A percentile compares a stretch with the other conserved stretches of the same genome.
These are phyloP conservation scores for Mortierella hygrophila DNA, from an alignment of 192 early-diverging fungal species.

Conservation along the genomic window DNA sequence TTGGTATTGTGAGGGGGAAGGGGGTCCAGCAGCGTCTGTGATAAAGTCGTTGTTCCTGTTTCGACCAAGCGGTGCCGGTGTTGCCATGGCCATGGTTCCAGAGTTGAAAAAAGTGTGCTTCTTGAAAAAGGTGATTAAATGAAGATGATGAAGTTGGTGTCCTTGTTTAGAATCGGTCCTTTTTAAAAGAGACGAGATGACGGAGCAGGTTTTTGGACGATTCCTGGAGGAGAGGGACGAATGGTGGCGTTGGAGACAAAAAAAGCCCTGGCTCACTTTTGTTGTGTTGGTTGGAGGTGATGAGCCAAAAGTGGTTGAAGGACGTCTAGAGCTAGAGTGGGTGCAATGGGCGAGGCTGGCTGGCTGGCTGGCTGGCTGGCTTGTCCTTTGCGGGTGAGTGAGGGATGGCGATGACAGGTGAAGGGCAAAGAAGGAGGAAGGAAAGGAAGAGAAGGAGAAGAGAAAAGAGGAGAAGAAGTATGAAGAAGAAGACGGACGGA, in stretches of 20 bases:
- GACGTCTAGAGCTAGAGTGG: background rate
- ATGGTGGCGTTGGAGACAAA: background rate
- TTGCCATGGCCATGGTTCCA: constrained; percentile 33
- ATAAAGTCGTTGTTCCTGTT: constrained; percentile 27
- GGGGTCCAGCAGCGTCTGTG: background rate
- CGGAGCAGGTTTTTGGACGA: background rate
- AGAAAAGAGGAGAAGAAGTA: background rate
- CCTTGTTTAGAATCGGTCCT: background rate
- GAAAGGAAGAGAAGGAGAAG: background rate
- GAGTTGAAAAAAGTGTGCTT: background rate
- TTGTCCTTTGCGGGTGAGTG: background rate
- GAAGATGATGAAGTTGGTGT: background rate
- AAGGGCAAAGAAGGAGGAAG: background rate
- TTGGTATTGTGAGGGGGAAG: constrained; percentile 7
- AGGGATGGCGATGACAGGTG: background rate
- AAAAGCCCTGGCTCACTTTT: background rate
- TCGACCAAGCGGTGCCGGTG: constrained; percentile 17
- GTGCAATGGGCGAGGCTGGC: background rate
- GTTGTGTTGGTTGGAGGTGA: background rate
- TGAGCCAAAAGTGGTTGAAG: background rate
- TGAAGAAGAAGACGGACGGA: background rate
- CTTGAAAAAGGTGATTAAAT: background rate
- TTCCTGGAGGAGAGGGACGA: background rate
- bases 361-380: background rate
- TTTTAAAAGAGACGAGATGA: constrained; percentile 2